Evolutionary conservation across 129 eudicot species (phyloP), one percentile per base, ranked within the genome.

Genomic region (Saposhnikovia divaricata): DNA sequence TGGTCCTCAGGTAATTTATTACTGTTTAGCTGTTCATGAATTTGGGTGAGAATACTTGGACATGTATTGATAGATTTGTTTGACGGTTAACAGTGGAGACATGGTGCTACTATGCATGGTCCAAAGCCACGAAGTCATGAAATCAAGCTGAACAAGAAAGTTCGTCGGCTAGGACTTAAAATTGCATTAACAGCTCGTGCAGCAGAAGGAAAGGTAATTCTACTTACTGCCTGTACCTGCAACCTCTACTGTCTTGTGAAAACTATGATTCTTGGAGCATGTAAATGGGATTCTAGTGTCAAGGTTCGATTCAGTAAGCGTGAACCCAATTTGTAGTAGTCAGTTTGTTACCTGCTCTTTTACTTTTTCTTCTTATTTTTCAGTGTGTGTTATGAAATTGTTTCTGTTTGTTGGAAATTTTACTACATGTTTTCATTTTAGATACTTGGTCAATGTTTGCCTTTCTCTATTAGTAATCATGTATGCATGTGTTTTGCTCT

Each of bases 51-150:
- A 73, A 65, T 27, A 39, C 73, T 45, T 42, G 40, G 38, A 82
- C 9, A 61, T 12, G n/a, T 50, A 51, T 74, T 79, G 53, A 82
- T 71, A 21, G 57, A 74, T 71, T 77, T 77, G 38, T 55, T 83
- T 81, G 37, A 77, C 81, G 80, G 66, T 43, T 57, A 83, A 85
- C 93, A 95, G 99, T 90, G 91, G 79, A 90, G 97, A 82, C 85
- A 83, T 78, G 99, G 97, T 86, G 88, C 90, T 73, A 85, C 75
- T 28, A 92, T 89, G 99, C 99, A 95, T 76, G 99, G 98, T 23
- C 99, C 99, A 76, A 95, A 95, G 81, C 98, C 97, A 81, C 90
- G 96, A 57, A 95, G 97, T 83, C 97, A 95, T 95, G 99, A 92
- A 51, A 77, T 85, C 74, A 95, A 95, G 86, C 91, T 95, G 79